Evolutionary conservation across 805 yeast species (phyloP), one percentile per base, ranked within the genome.

Genomic region (Lipomyces sp.): DNA sequence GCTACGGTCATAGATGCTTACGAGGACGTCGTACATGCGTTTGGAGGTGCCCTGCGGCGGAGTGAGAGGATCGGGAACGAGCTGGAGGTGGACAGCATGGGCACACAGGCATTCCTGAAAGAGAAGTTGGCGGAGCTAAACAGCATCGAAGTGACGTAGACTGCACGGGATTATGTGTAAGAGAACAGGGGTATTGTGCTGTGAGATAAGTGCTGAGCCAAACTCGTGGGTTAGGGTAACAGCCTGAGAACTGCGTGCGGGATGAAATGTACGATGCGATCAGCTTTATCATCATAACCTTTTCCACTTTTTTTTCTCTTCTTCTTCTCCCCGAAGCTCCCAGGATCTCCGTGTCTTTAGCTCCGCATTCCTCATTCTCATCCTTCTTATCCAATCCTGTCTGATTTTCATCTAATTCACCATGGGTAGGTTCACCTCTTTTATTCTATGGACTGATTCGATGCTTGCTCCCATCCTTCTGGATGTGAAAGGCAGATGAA

Each of bases 371-470:
- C 36, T 43, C 10, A 29, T 13, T 32, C 22, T 29, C 47, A 41
- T 39, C 35, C 37, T n/a, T 34, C 36, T 36, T 45, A 41, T 43
- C 48, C 22, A 39, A 24, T 24, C 35, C n/a, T n/a, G 13, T 48
- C 22, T 14, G 56, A 38, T 31, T 43, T 40, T 35, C 28, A 43
- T 38, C 45, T 50, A 43, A 46, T 61, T 58, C 59, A 63, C 54
- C 56, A 64, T 64, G 68, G 68, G 67, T 63, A 61, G 35, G 67
- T 61, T 43, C 58, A 57, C 32, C 59, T 61, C 32, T 34, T 14
- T 21, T 42, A 21, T 33, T 13, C 4, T 26, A 21, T 47, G 24
- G 26, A 16, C n/a, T 37, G 23, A 16, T 14, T 36, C 23, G 19
- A 28, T n/a, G 8, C 18, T 13, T n/a, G n/a, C n/a, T n/a, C n/a